phyloP scores from a whole-genome alignment of 192 early-diverging fungal species.

The Coemansia sp. region DNA sequence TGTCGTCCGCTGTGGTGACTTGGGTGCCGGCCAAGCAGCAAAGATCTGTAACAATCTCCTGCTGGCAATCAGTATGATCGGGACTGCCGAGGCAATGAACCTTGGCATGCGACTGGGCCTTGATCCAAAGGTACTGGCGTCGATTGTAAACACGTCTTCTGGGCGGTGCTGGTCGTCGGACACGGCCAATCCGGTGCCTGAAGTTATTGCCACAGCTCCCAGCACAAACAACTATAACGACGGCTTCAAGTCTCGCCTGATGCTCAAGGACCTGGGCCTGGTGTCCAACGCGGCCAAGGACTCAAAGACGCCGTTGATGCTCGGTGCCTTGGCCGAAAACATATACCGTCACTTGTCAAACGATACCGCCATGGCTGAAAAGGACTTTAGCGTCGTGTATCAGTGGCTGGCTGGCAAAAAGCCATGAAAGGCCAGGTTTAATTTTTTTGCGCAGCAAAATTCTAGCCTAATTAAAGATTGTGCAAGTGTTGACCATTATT shows the following conservation, averaged over 20 bases:
- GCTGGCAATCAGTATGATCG: conserved; percentile 93
- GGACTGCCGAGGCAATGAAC: conserved; percentile 89
- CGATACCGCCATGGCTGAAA: conserved; percentile 66
- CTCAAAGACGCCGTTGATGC: conserved; percentile 72
- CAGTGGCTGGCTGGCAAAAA: conserved; percentile 44
- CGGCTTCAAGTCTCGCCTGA: conserved; percentile 87
- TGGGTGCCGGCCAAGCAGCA: conserved; percentile 88
- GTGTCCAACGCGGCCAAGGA: conserved; percentile 88
- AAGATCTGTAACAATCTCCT: conserved; percentile 99
- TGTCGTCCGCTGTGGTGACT: conserved; percentile 81
- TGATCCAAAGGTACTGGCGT: conserved; percentile 80
- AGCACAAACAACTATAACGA: conserved; percentile 80
- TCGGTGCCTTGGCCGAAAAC: conserved; percentile 79
- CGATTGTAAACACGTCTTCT: conserved; percentile 87
- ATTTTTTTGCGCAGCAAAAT: background rate
- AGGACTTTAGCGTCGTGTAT: conserved; percentile 87
- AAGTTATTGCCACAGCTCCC: conserved; percentile 78
- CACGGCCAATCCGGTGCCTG: conserved; percentile 89
- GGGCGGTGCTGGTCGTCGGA: conserved; percentile 95
- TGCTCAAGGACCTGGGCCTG: conserved; percentile 93
- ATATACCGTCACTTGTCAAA: conserved; percentile 79
- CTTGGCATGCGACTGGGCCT: conserved; percentile 87
- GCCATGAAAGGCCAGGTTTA: background rate
- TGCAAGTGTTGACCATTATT: background rate
- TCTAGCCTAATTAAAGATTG: background rate